Conservation (phyloP, 352 stramenopile genomes). For the Globisporangium alternatum region DNA sequence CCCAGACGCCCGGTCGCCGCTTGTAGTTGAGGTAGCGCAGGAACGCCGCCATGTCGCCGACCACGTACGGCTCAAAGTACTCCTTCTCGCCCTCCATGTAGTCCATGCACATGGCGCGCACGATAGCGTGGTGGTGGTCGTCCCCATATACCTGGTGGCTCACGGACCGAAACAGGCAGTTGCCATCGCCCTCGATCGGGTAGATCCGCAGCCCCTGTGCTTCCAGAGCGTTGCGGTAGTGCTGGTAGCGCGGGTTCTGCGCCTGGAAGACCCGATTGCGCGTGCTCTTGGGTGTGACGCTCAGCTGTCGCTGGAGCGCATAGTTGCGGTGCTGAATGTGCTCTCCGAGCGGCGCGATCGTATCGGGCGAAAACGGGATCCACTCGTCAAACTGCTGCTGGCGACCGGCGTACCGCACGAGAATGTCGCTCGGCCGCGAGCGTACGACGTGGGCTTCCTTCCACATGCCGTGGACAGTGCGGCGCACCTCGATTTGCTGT, state of each 20-base stretch:
- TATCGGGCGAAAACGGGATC: slow-evolving; percentile 60
- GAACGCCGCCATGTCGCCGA: slow-evolving; percentile 88
- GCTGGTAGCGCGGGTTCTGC: slow-evolving; percentile 71
- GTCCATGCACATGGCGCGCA: slow-evolving; percentile 91
- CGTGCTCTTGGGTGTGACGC: slow-evolving; percentile 30
- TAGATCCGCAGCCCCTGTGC: slow-evolving; percentile 44
- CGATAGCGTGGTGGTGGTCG: slow-evolving; percentile 84
- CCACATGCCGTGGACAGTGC: slow-evolving; percentile 39
- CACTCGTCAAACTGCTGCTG: slow-evolving; percentile 72
- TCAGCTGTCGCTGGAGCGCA: slow-evolving; percentile 42
- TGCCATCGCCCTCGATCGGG: slow-evolving; percentile 93
- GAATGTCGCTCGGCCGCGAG: slow-evolving; percentile 33
- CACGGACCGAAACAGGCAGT: slow-evolving; percentile 97
- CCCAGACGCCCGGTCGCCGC: slow-evolving; percentile 89
- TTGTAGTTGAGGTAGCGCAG: slow-evolving; percentile 90
- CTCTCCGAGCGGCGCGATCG: slow-evolving; percentile 52
- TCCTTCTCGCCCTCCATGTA: slow-evolving; percentile 94
- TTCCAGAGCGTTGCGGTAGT: slow-evolving; percentile 60
- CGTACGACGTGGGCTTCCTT: slow-evolving; percentile 64
- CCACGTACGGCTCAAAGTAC: slow-evolving; percentile 91
- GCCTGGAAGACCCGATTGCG: slow-evolving; percentile 61
- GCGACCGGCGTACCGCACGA: slow-evolving; percentile 67
- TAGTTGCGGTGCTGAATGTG: slow-evolving; percentile 35
- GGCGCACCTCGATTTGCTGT: slow-evolving; percentile 70
- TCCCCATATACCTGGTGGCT: slow-evolving; percentile 96